Evolutionary conservation across 495 filamentous ascomycete genomes (phyloP), one percentile per base, ranked within the genome.

Genomic region (Penicillium angulare): DNA sequence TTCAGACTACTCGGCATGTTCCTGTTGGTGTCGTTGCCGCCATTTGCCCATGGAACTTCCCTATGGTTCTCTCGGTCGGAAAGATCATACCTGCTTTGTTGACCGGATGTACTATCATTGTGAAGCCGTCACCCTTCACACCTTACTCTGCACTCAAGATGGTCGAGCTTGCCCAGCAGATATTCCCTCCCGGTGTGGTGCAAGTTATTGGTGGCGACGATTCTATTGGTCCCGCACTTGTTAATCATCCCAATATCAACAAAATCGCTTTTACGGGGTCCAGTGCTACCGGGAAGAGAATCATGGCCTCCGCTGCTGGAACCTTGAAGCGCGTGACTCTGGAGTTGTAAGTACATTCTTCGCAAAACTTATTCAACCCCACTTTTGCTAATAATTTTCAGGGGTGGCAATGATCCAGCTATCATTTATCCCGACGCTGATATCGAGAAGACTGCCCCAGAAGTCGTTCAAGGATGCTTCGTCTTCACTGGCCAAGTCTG

Each of bases 221-320:
- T 17, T 73, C 79, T n/a, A 73, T 89, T 8, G 86, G 86, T 3
- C 78, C 82, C 3, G 62, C 67, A 65, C 68, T 86, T 45, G 79
- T 72, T 0, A 57, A 66, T 12, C 85, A 89, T 56, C 76, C 79
- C 0, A 77, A 71, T 2, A 81, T 88, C 52, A 76, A 78, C 48
- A 87, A 87, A 68, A 84, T 88, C 60, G 77, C 67, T 47, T 88
- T 89, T 64, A 88, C 85, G 0, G 86, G 86, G 4, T 84, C 81
- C 5, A 81, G 75, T 27, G 63, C 72, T 0, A 86, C 83, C 0
- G 86, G 85, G 9, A 83, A 85, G 66, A 75, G 72, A 34, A 78
- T 88, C 36, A 79, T 85, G 74, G 79, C 70, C 12, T 74, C 70
- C 33, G 80, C 75, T 52, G 72, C 81, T 4, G 76, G 74, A 59